A percentile compares a stretch with the other conserved stretches of the same genome.
These are phyloP conservation scores for Cephalotrichum gorgonifer DNA, from an alignment of 2,329 filamentous ascomycete species.

Conservation along the genomic window DNA sequence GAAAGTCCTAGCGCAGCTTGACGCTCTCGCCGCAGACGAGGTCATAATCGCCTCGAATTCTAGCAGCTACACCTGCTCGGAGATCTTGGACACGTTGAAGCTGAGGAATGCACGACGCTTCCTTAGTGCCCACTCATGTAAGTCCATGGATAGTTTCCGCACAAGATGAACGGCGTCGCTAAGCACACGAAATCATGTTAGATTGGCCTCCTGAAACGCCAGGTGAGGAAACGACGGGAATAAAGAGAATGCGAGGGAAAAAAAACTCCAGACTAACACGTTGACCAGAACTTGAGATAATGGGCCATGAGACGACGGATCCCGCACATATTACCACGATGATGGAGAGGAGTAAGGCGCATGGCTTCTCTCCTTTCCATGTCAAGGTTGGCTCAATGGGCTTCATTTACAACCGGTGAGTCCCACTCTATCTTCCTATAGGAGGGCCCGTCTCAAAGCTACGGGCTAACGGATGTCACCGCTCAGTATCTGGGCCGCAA, in stretches of 20 bases:
- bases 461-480: not conserved
- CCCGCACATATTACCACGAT: conserved; percentile 11
- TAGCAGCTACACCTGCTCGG: conserved; percentile 31
- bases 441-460: not conserved
- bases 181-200: conserved; percentile 2
- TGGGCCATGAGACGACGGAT: conserved; percentile 18
- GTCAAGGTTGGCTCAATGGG: conserved; percentile 19
- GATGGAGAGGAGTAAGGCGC: conserved; percentile 15
- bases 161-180: not conserved
- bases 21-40: conserved; percentile 20
- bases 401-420: conserved; percentile 20
- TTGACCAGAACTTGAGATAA: conserved; percentile 16
- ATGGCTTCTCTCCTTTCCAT: conserved; percentile 19
- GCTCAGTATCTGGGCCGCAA: conserved; percentile 20
- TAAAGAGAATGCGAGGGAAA: not conserved
- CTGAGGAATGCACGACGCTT: conserved; percentile 23
- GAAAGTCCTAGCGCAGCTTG: conserved; percentile 25
- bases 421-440: not conserved
- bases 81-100: conserved; percentile 26
- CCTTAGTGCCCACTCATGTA: conserved; percentile 32
- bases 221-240: conserved; percentile 8
- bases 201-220: conserved; percentile 22
- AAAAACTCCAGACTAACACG: not conserved
- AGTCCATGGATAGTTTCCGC: conserved; percentile 9
- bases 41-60: conserved; percentile 35